Percentiles rank a stretch among this genome's conserved stretches.
Evolutionary conservation across 2,329 filamentous ascomycete species (phyloP).

Genomic region (Colletotrichum lini): DNA sequence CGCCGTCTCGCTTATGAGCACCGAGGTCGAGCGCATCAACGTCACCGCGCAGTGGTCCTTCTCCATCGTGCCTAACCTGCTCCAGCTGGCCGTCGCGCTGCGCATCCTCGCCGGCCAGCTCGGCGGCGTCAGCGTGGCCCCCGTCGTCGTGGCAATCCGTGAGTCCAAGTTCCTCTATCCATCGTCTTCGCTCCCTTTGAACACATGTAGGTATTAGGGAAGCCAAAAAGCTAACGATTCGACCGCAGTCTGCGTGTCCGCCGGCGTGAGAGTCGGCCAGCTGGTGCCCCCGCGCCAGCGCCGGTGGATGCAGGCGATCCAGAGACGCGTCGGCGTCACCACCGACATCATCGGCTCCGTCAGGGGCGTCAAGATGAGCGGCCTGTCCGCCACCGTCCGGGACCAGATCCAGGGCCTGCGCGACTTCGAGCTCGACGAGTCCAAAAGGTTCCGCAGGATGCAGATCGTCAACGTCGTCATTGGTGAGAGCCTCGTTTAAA

Average conservation of each 20-base stretch:
- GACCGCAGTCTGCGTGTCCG: background rate
- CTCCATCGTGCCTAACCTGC: slow-evolving; percentile 36
- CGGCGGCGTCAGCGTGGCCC: slow-evolving; percentile 55
- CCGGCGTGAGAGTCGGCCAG: background rate
- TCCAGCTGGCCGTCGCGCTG: slow-evolving; percentile 47
- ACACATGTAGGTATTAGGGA: too few relatives aligned
- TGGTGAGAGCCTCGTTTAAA: background rate
- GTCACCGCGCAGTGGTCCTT: slow-evolving; percentile 44
- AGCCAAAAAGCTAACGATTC: background rate
- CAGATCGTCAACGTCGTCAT: slow-evolving; percentile 21
- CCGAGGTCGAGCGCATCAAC: slow-evolving; percentile 49
- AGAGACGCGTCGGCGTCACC: slow-evolving; percentile 64
- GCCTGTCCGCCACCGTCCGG: slow-evolving; percentile 57
- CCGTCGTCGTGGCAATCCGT: slow-evolving; percentile 54
- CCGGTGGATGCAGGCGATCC: slow-evolving; percentile 64
- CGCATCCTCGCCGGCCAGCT: slow-evolving; percentile 52
- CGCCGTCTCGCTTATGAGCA: slow-evolving; percentile 48
- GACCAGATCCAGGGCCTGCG: slow-evolving; percentile 44
- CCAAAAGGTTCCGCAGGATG: slow-evolving; percentile 28
- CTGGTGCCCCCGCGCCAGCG: slow-evolving; percentile 22
- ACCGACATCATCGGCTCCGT: slow-evolving; percentile 63
- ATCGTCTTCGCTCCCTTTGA: too few relatives aligned
- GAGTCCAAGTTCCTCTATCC: slow-evolving; percentile 45
- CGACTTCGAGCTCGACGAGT: slow-evolving; percentile 43
- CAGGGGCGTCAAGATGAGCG: slow-evolving; percentile 66